These are phyloP conservation scores for Neurospora sp. DNA, from an alignment of 2,329 filamentous ascomycete species.

Conservation along the genomic window DNA sequence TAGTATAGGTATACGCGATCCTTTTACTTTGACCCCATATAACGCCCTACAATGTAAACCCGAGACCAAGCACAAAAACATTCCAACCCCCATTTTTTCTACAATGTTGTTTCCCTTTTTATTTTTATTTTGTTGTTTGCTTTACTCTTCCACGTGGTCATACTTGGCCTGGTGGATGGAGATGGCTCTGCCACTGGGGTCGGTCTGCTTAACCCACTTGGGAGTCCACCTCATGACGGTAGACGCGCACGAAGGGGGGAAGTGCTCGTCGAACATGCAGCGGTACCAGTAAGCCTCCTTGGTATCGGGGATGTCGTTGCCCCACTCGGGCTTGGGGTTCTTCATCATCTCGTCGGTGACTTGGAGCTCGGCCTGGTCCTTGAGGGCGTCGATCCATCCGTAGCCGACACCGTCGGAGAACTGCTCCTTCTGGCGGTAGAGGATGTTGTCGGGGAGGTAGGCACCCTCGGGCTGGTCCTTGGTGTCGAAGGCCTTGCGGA, in stretches of 20 bases:
- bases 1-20: background rate
- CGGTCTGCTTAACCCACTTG: constrained; percentile 92
- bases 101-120: constrained; percentile 13
- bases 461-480: constrained; percentile 71
- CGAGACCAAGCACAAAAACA: background rate
- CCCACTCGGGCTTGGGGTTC: constrained; percentile 97
- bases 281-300: constrained; percentile 99
- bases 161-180: constrained; percentile 68
- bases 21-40: background rate
- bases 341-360: constrained; percentile 98
- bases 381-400: constrained; percentile 96
- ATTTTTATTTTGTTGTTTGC: background rate
- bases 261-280: constrained; percentile 97
- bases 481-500: constrained; percentile 96
- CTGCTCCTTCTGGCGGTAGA: constrained; percentile 99
- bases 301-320: constrained; percentile 79
- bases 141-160: constrained; percentile 31
- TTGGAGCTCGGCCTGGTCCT: constrained; percentile 82
- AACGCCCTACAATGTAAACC: constrained; percentile 8
- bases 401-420: constrained; percentile 98
- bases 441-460: constrained; percentile 91
- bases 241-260: constrained; percentile 79
- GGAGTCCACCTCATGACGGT: constrained; percentile 97
- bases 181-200: constrained; percentile 86
- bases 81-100: background rate